Conservation (phyloP, 148 eudicot genomes). For the Chenopodium quinoa region DNA sequence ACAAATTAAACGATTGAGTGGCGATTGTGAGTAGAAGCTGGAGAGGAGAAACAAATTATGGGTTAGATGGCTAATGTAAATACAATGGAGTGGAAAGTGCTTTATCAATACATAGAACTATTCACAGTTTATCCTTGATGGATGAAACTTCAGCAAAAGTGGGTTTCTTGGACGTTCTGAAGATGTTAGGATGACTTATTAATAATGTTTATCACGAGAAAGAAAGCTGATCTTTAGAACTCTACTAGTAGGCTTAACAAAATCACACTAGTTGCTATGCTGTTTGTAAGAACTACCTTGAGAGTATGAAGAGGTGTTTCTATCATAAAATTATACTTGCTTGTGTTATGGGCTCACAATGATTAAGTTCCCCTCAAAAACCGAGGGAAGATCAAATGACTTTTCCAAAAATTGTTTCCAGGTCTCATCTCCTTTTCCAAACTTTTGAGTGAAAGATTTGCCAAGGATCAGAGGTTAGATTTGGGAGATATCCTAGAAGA, state of each 20-base stretch:
- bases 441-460: background rate
- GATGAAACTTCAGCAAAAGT: background rate
- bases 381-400: background rate
- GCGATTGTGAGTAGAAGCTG: background rate
- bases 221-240: background rate
- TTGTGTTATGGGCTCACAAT: too few relatives aligned
- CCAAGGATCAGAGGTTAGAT: background rate
- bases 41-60: background rate
- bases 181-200: too few relatives aligned
- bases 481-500: background rate
- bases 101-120: background rate
- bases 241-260: background rate
- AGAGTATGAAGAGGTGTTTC: too few relatives aligned
- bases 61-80: too few relatives aligned
- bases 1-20: too few relatives aligned
- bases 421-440: background rate
- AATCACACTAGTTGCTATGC: background rate
- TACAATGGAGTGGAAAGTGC: background rate
- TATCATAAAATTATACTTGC: too few relatives aligned
- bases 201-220: background rate
- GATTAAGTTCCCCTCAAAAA: too few relatives aligned
- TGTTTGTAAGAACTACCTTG: background rate
- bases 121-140: background rate
- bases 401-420: background rate
- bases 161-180: background rate